Base-by-base conservation (phyloP, 2,329 filamentous ascomycete species). In the Fusarium oxysporum region DNA sequence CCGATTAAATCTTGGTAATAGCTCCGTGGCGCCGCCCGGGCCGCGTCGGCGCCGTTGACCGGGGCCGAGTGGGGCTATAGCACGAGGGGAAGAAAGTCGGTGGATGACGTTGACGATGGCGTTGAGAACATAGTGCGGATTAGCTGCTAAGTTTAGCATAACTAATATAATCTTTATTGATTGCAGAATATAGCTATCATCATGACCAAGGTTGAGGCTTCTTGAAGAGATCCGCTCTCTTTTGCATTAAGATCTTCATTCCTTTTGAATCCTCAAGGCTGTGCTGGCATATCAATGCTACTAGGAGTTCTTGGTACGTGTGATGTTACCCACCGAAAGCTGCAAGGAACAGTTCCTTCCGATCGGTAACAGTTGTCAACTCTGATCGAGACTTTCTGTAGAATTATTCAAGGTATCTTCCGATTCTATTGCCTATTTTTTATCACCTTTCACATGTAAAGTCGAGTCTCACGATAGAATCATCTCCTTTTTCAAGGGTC, bases 11-110 rank as follows among this genome's bases (percentile, higher is more conserved):
- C 62, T 54, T 47, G 43, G 32, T 47, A 47, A 56, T 32, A 44
- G n/a, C 58, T 55, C 44, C 38, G 57, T 45, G 54, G 56, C 47
- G 37, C 54, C 47, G 37, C 54, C 55, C 45, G 51, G 54, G 50
- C 44, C 55, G 50, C 65, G 30, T 74, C 67, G 63, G 67, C 44
- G 56, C 63, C 63, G 71, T 60, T 43, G 43, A 44, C 48, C 63
- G 63, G 70, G 70, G 50, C 71, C 66, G 66, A 61, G 65, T 62
- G 65, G 65, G 40, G n/a, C 16, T 25, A 28, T 43, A 54, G 35
- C 30, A 38, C n/a, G 35, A 41, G 57, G 41, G 43, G 48, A 17
- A 28, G 25, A 48, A 38, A 40, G 28, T 45, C 21, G 43, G 33
- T 54, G 32, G n/a, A 65, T 45, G 68, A 67, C 59, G 66, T 65